phyloP scores from a whole-genome alignment of 2,329 filamentous ascomycete species.

The Orbilia javanica region DNA sequence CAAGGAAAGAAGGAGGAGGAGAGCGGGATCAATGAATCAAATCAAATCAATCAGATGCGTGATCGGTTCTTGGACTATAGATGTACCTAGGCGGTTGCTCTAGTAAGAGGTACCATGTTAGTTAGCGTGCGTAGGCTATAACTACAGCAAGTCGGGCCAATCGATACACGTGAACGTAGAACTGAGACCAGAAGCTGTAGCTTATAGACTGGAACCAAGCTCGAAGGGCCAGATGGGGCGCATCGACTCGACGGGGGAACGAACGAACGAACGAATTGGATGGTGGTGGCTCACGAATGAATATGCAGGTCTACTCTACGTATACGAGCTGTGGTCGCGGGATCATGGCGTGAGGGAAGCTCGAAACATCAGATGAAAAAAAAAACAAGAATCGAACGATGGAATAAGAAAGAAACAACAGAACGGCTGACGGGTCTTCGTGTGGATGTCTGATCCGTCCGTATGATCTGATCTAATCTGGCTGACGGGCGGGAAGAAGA shows the following conservation, averaged over 20 bases:
- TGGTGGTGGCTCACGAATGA: background rate
- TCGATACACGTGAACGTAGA: conserved; percentile 15
- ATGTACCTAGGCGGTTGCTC: background rate
- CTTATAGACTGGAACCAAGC: background rate
- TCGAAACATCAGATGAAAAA: conserved; percentile 8
- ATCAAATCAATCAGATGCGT: conserved; percentile 13
- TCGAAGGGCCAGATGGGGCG: background rate
- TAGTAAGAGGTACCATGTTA: no score
- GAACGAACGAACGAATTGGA: background rate
- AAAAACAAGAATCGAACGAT: no score
- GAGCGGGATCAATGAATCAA: no score
- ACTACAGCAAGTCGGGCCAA: conserved; percentile 7
- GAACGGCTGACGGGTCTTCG: background rate
- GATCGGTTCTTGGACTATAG: background rate
- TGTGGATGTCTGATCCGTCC: no score
- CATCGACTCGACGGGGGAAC: no score
- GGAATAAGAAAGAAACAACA: conserved; percentile 21
- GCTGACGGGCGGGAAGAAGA: background rate
- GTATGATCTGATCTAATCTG: no score
- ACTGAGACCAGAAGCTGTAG: background rate
- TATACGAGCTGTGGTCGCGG: conserved; percentile 22
- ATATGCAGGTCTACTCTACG: conserved; percentile 20
- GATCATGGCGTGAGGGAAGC: conserved; percentile 15
- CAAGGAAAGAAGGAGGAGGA: background rate
- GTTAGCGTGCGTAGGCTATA: no score